phyloP scores from a whole-genome alignment of 345 rosid species.

The Linum lewisii region DNA sequence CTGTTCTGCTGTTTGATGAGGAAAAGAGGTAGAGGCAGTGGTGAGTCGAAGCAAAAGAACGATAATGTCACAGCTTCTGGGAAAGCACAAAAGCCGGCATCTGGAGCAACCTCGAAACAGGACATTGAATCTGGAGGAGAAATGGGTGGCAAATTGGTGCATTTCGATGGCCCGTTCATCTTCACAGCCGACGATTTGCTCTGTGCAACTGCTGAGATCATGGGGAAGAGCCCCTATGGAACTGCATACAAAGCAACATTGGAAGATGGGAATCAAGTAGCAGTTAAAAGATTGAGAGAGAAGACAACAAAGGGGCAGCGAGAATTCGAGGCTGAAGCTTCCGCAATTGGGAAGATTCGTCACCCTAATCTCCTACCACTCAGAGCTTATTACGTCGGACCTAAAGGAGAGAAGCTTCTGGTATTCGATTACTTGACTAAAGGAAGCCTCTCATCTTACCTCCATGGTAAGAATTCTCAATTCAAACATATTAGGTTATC shows the following conservation, averaged over 20 bases:
- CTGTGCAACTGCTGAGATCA: slow-evolving; percentile 98
- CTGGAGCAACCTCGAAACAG: slow-evolving; percentile 16
- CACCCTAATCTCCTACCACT: slow-evolving; percentile 71
- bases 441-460: slow-evolving; percentile 83
- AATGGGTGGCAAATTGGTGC: slow-evolving; percentile 89
- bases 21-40: slow-evolving; percentile 31
- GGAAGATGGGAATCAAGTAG: slow-evolving; percentile 80
- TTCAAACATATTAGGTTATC: no score
- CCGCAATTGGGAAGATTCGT: slow-evolving; percentile 61
- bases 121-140: slow-evolving; percentile 67
- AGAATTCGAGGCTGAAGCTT: slow-evolving; percentile 75
- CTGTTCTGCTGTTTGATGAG: slow-evolving; percentile 57
- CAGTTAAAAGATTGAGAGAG: slow-evolving; percentile 82
- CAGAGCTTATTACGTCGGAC: slow-evolving; percentile 86
- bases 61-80: slow-evolving; percentile 27
- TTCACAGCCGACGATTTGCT: slow-evolving; percentile 91
- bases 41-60: slow-evolving; percentile 33
- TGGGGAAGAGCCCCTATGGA: slow-evolving; percentile 92
- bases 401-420: slow-evolving; percentile 93
- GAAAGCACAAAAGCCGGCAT: slow-evolving; percentile 37
- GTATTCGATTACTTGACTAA: slow-evolving; percentile 89
- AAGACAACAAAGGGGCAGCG: slow-evolving; percentile 71
- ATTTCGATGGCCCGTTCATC: slow-evolving; percentile 86
- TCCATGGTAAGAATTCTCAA: slow-evolving; percentile 75
- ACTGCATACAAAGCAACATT: slow-evolving; percentile 88